These are phyloP conservation scores for Apostasia ramifera DNA, from an alignment of 106 monocot species.

Conservation along the genomic window DNA sequence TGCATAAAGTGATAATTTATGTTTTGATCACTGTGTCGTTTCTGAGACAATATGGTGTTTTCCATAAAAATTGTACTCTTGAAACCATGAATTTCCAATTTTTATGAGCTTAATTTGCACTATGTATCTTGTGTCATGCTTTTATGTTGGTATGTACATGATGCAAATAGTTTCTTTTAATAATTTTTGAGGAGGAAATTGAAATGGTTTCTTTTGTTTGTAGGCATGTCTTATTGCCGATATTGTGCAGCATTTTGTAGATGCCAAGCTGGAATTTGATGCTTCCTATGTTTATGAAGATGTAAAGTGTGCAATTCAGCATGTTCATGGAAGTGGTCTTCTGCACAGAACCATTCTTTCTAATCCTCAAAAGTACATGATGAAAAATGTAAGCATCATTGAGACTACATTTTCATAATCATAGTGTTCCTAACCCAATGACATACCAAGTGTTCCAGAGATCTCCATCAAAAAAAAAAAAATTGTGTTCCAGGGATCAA, in stretches of 20 bases:
- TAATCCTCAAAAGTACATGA: constrained; percentile 75
- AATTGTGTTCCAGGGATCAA: background rate
- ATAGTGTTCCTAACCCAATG: background rate
- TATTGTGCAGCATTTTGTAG: constrained; percentile 85
- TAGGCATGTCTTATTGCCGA: constrained; percentile 98
- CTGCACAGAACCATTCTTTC: constrained; percentile 70
- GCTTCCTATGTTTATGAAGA: constrained; percentile 90
- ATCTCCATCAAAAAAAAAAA: background rate
- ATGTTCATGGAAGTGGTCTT: constrained; percentile 77
- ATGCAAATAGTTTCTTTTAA: no score
- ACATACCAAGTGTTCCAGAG: no score
- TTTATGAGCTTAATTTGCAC: no score
- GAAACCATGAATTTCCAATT: no score
- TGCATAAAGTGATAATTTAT: no score
- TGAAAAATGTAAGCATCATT: constrained; percentile 66
- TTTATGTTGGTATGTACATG: no score
- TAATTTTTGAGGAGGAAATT: background rate
- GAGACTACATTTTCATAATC: background rate
- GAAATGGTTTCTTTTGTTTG: constrained; percentile 11
- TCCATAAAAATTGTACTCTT: no score
- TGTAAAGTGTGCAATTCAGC: constrained; percentile 85
- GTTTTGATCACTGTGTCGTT: no score
- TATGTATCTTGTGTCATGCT: no score
- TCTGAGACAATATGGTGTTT: no score
- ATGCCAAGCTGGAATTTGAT: constrained; percentile 92